A percentile compares a stretch with the other conserved stretches of the same genome.
Evolutionary conservation across 257 asterid genomes (phyloP).

Genomic region (Capsicum rhomboideum): DNA sequence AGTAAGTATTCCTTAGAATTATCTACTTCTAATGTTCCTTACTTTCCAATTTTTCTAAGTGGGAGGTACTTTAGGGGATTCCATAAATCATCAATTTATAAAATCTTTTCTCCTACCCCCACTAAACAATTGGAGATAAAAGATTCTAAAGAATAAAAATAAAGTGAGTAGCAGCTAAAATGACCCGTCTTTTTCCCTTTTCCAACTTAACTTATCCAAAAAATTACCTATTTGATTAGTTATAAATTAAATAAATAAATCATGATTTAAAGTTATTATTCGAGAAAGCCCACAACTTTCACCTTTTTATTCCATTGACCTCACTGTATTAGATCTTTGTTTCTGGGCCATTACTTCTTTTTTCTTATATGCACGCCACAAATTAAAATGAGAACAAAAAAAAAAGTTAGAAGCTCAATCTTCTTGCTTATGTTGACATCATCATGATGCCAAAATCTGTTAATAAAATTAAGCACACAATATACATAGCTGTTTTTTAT

Average conservation of each 20-base stretch:
- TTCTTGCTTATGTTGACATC: background rate
- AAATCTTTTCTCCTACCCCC: slow-evolving; percentile 9
- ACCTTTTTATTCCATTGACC: slow-evolving; percentile 14
- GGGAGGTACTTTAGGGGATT: background rate
- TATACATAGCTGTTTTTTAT: background rate
- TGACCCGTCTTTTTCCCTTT: background rate
- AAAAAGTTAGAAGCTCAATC: background rate
- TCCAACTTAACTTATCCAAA: slow-evolving; percentile 2
- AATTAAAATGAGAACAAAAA: background rate
- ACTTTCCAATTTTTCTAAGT: background rate
- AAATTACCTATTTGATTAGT: background rate
- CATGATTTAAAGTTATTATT: slow-evolving; percentile 2
- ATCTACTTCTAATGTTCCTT: background rate
- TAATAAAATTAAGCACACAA: background rate
- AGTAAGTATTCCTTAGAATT: background rate
- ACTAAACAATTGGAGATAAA: background rate
- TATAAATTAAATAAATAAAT: background rate
- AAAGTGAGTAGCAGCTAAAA: background rate
- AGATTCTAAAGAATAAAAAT: background rate
- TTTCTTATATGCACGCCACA: background rate
- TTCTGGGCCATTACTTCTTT: background rate
- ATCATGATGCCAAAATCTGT: background rate
- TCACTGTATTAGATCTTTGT: background rate
- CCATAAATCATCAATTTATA: background rate
- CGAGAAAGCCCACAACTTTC: slow-evolving; percentile 9